These are phyloP conservation scores for Phytophthora podocarpi DNA, from an alignment of 352 stramenopile species.

Conservation along the genomic window DNA sequence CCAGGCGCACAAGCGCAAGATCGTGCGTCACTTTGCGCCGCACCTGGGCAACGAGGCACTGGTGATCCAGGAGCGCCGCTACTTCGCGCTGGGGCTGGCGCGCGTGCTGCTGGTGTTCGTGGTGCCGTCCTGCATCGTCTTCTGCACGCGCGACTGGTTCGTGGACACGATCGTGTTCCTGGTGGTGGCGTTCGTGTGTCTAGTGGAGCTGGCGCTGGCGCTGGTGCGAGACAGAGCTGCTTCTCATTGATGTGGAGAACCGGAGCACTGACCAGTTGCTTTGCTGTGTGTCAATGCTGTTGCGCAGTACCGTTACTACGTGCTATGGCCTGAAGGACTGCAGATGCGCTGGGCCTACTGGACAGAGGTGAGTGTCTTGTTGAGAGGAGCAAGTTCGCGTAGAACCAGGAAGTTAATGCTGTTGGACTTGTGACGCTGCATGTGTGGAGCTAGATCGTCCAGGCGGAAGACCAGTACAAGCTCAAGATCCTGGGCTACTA, in stretches of 20 bases:
- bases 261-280: conserved; percentile 9
- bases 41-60: conserved; percentile 64
- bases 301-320: conserved; percentile 64
- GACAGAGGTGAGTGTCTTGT: conserved; percentile 49
- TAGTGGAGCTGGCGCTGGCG: conserved; percentile 51
- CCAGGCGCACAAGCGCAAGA: conserved; percentile 71
- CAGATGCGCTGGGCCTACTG: conserved; percentile 75
- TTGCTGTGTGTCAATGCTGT: conserved; percentile 3
- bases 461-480: conserved; percentile 67
- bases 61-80: conserved; percentile 52
- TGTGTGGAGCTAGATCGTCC: conserved; percentile 55
- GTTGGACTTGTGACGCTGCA: not conserved
- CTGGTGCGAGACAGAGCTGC: conserved; percentile 40
- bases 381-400: not conserved
- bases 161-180: conserved; percentile 67
- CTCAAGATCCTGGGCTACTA: conserved; percentile 88
- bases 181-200: conserved; percentile 55
- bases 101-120: conserved; percentile 61
- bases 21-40: conserved; percentile 75
- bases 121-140: conserved; percentile 51
- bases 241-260: not conserved
- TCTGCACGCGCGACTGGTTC: conserved; percentile 60
- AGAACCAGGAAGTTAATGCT: not conserved
- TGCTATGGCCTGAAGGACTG: conserved; percentile 78
- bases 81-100: conserved; percentile 57